These are phyloP conservation scores for Metschnikowia drakensbergensis DNA, from an alignment of 805 yeast species.

Conservation along the genomic window DNA sequence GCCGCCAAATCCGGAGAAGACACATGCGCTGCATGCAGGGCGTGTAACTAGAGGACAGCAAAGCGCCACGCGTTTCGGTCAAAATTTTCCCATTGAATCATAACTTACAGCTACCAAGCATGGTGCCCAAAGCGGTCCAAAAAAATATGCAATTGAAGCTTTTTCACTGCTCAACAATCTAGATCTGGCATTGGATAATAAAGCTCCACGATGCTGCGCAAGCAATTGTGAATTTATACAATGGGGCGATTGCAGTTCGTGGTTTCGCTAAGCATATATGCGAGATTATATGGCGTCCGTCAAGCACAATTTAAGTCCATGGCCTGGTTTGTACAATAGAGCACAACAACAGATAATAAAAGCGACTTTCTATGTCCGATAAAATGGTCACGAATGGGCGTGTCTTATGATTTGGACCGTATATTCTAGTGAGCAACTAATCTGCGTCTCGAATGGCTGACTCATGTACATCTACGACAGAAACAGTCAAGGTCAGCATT, in stretches of 20 bases:
- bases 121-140: too few species aligned
- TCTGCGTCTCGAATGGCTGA: not conserved
- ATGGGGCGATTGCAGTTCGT: not conserved
- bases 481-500: not conserved
- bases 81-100: not conserved
- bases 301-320: not conserved
- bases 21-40: not conserved
- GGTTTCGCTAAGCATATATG: not conserved
- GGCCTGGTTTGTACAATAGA: not conserved
- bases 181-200: not conserved
- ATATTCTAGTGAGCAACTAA: not conserved
- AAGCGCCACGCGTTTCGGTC: not conserved
- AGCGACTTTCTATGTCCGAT: not conserved
- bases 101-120: not conserved
- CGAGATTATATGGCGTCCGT: slow-evolving; percentile 1
- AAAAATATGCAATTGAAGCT: slow-evolving; percentile 1
- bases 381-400: not conserved
- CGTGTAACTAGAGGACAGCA: not conserved
- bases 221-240: not conserved
- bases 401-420: not conserved
- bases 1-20: not conserved
- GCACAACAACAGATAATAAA: not conserved
- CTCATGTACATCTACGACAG: not conserved
- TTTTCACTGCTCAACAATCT: not conserved
- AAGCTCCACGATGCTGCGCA: not conserved